phyloP scores from a whole-genome alignment of 257 asterid genomes.

The Salvia splendens region DNA sequence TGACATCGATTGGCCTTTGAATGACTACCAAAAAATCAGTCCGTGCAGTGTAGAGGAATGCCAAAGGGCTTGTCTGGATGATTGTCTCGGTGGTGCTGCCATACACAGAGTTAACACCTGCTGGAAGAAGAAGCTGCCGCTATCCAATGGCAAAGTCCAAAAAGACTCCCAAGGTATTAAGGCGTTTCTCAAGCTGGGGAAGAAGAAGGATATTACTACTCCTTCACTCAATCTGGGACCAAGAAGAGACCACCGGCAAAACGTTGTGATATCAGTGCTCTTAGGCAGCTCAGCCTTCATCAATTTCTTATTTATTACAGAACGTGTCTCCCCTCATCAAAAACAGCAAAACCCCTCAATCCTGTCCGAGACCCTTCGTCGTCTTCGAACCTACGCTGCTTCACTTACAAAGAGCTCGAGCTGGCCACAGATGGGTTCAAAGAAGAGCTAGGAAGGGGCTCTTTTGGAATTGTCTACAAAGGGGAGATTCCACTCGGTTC shows the following conservation, averaged over 20 bases:
- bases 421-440: constrained; percentile 47
- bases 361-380: background rate
- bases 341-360: constrained; percentile 18
- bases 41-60: constrained; percentile 38
- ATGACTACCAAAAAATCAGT: constrained; percentile 37
- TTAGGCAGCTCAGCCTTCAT: constrained; percentile 53
- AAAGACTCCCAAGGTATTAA: background rate
- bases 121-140: constrained; percentile 74
- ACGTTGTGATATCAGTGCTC: constrained; percentile 44
- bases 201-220: constrained; percentile 5
- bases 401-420: constrained; percentile 45
- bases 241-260: constrained; percentile 16
- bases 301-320: constrained; percentile 36
- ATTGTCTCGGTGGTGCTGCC: constrained; percentile 59
- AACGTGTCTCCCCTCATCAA: constrained; percentile 29
- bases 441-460: constrained; percentile 59
- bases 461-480: constrained; percentile 63
- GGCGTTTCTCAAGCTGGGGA: constrained; percentile 52
- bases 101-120: constrained; percentile 44
- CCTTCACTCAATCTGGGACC: constrained; percentile 15
- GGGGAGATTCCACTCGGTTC: constrained; percentile 34
- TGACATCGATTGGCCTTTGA: constrained; percentile 45
- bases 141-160: constrained; percentile 59
- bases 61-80: constrained; percentile 46
- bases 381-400: constrained; percentile 32